Conservation (phyloP, 331 rosid genomes). For the Malus hybrid region DNA sequence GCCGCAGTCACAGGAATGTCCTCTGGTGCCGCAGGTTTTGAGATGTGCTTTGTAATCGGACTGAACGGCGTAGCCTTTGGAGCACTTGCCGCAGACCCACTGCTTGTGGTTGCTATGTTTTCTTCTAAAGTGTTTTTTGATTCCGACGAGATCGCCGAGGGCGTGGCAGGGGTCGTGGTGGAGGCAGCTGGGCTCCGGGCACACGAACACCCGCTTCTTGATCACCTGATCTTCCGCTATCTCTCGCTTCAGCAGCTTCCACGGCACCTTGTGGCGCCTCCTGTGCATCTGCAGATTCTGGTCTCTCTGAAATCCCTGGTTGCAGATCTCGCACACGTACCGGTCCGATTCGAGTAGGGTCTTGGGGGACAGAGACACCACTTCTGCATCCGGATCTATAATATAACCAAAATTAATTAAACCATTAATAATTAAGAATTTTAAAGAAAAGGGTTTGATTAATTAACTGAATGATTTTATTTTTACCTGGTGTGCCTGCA, state of each 20-base stretch:
- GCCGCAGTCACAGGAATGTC: constrained; percentile 98
- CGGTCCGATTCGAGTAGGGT: constrained; percentile 83
- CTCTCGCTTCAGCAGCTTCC: constrained; percentile 76
- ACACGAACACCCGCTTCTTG: constrained; percentile 77
- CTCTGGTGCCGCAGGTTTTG: constrained; percentile 91
- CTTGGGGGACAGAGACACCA: constrained; percentile 83
- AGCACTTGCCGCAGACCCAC: constrained; percentile 89
- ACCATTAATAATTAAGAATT: not conserved
- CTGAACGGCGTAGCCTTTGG: constrained; percentile 89
- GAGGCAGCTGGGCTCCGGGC: constrained; percentile 83
- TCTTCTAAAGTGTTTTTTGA: constrained; percentile 84
- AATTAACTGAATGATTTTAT: not conserved
- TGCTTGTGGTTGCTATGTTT: constrained; percentile 89
- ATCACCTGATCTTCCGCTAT: constrained; percentile 32
- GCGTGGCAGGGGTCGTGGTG: constrained; percentile 95
- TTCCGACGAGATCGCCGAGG: constrained; percentile 89
- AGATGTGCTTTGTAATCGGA: constrained; percentile 94
- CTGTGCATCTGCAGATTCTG: constrained; percentile 98
- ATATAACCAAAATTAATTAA: not conserved
- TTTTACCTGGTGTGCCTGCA: constrained; percentile 86
- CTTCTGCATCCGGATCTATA: constrained; percentile 94
- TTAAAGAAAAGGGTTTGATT: not conserved
- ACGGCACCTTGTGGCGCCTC: constrained; percentile 88
- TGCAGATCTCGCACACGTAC: constrained; percentile 97
- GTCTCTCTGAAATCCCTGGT: constrained; percentile 93